These are phyloP conservation scores for Kodamaea hsintzibuensis DNA, from an alignment of 805 yeast genomes.

Conservation along the genomic window DNA sequence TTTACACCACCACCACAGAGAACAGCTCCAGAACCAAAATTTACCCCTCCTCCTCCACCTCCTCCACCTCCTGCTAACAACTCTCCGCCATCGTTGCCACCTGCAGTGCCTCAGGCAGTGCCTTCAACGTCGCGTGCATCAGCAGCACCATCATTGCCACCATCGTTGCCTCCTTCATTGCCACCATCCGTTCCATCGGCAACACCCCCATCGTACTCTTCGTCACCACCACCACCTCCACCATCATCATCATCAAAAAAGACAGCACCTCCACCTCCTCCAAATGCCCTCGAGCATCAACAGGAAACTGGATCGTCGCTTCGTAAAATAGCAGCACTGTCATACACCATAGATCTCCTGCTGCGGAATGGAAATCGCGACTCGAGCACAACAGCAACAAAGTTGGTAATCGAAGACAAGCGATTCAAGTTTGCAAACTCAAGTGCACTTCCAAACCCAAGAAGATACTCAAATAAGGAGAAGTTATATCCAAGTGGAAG, in stretches of 20 bases:
- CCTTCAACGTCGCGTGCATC: constrained; percentile 19
- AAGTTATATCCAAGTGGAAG: constrained; percentile 94
- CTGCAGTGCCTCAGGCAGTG: constrained; percentile 21
- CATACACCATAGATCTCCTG: constrained; percentile 58
- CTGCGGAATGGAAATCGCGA: constrained; percentile 18
- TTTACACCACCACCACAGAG: constrained; percentile 11
- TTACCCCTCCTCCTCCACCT: constrained; percentile 15
- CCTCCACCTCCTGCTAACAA: background rate
- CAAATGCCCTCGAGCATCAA: constrained; percentile 37
- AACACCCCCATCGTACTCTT: constrained; percentile 9
- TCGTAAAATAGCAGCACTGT: constrained; percentile 62
- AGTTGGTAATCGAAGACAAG: constrained; percentile 60
- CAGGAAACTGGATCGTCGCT: constrained; percentile 51
- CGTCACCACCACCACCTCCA: constrained; percentile 26
- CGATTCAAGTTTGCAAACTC: constrained; percentile 70
- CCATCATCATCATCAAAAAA: constrained; percentile 22
- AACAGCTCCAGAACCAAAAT: constrained; percentile 3
- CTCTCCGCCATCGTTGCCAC: constrained; percentile 18
- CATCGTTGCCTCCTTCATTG: constrained; percentile 14
- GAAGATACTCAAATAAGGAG: constrained; percentile 57
- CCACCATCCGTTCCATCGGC: constrained; percentile 18
- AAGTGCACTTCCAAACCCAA: constrained; percentile 80
- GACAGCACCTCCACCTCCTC: constrained; percentile 37
- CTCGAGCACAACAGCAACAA: constrained; percentile 17
- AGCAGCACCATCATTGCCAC: constrained; percentile 17